Evolutionary conservation across 23 red algal genomes (phyloP), one percentile per base, ranked within the genome.

Genomic region (Gracilaria gracilis): DNA sequence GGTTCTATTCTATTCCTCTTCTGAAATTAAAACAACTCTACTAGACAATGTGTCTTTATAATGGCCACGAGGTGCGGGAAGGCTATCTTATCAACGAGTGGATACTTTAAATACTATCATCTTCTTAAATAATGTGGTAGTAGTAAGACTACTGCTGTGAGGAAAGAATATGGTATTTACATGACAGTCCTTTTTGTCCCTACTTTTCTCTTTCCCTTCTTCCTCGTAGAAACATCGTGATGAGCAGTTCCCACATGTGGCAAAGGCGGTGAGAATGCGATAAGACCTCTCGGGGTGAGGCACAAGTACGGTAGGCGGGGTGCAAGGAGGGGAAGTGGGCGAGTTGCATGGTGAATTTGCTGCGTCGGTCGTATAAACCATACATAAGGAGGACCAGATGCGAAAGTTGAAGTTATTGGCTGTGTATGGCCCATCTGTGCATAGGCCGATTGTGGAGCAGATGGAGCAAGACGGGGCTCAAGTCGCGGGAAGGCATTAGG

Each of bases 261-360:
- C 32, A 65, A 65, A 65, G 61, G 69, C 21, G 69, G 69, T 17
- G 39, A n/a, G 14, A 75, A 27, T 9, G 44, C 0, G n/a, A 75
- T 36, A 19, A 36, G 69, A 40, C 69, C 69, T 13, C n/a, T 75
- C n/a, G 34, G 69, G 21, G 36, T 75, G 35, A 46, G 35, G 19
- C 42, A 9, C n/a, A 75, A 35, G 69, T 75, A 75, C 20, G 69
- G 69, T 46, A 31, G 9, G 35, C 69, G 69, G 25, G 69, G 69
- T 2, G 39, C 69, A 46, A 75, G 11, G 29, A 75, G 37, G 4
- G 69, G 69, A n/a, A 75, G 61, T 12, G 61, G 32, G 23, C 61
- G 61, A 65, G 61, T 32, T 33, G 61, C 25, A 25, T 32, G 23
- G 1, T 32, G 61, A 12, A 28, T 3, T 65, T 32, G 1, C 32